These are phyloP conservation scores for Colletotrichum sansevieriae DNA, from an alignment of 2,329 filamentous ascomycete species.

Conservation along the genomic window DNA sequence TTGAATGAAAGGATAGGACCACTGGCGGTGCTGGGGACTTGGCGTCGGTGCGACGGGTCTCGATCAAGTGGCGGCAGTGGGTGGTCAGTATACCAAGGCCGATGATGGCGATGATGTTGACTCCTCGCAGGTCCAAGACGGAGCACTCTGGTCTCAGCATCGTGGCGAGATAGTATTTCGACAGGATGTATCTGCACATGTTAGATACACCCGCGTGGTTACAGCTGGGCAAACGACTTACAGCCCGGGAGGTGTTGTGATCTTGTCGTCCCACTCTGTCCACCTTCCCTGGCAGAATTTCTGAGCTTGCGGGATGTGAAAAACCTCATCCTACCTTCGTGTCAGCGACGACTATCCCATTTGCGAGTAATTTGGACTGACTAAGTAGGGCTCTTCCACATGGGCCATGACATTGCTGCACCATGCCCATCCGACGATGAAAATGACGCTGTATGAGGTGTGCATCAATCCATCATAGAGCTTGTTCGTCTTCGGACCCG, in stretches of 20 bases:
- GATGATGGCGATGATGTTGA: conserved; percentile 61
- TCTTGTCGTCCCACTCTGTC: conserved; percentile 91
- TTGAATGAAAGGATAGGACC: conserved; percentile 55
- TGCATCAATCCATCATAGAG: conserved; percentile 37
- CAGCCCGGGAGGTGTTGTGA: conserved; percentile 94
- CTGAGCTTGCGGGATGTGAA: conserved; percentile 92
- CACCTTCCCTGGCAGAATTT: conserved; percentile 84
- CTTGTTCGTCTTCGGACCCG: conserved; percentile 32
- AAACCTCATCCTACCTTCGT: conserved; percentile 78
- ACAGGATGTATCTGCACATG: conserved; percentile 59
- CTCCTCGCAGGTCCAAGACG: conserved; percentile 59
- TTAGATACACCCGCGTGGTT: not conserved
- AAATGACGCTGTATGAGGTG: conserved; percentile 43
- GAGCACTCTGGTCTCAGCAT: conserved; percentile 50
- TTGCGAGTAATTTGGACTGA: conserved; percentile 46
- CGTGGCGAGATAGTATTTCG: conserved; percentile 50
- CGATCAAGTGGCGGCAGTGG: conserved; percentile 66
- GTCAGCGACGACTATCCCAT: not conserved
- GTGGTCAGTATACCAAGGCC: conserved; percentile 61
- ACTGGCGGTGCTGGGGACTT: conserved; percentile 32
- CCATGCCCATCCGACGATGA: conserved; percentile 53
- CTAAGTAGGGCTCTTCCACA: conserved; percentile 68
- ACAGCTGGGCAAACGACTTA: conserved; percentile 53
- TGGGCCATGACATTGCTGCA: conserved; percentile 52
- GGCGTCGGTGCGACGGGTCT: conserved; percentile 51